phyloP scores from a whole-genome alignment of 2,329 filamentous ascomycete species.

The Emmonsiellopsis sp. region DNA sequence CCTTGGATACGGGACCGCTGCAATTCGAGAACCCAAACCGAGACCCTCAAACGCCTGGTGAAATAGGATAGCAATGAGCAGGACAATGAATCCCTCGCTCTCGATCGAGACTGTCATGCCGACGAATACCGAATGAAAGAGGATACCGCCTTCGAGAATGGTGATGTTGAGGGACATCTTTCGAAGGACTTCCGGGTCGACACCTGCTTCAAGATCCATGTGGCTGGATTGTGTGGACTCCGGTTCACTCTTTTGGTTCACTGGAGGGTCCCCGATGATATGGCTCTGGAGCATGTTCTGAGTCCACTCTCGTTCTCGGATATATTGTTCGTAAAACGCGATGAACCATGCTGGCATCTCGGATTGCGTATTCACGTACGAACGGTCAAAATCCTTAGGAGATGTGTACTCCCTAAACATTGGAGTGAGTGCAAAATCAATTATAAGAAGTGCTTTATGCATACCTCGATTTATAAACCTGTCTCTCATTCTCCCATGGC shows the following conservation, averaged over 20 bases:
- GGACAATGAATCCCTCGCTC: slow-evolving; percentile 43
- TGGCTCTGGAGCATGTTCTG: slow-evolving; percentile 41
- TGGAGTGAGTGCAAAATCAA: background rate
- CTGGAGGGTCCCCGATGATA: background rate
- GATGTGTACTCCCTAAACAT: slow-evolving; percentile 5
- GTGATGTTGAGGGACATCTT: slow-evolving; percentile 60
- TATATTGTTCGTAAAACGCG: slow-evolving; percentile 42
- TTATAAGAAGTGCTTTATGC: background rate
- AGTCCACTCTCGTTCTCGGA: slow-evolving; percentile 52
- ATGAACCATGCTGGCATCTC: slow-evolving; percentile 10
- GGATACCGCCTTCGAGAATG: slow-evolving; percentile 62
- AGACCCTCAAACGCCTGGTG: slow-evolving; percentile 71
- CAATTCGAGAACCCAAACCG: slow-evolving; percentile 63
- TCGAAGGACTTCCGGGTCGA: slow-evolving; percentile 37
- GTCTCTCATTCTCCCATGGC: slow-evolving; percentile 5
- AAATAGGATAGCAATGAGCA: slow-evolving; percentile 58
- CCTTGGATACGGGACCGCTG: slow-evolving; percentile 52
- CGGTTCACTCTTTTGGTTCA: background rate
- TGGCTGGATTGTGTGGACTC: background rate
- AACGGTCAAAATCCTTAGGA: slow-evolving; percentile 4
- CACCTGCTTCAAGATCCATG: slow-evolving; percentile 22
- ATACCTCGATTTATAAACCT: slow-evolving; percentile 5
- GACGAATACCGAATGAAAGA: slow-evolving; percentile 69
- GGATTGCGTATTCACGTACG: slow-evolving; percentile 3
- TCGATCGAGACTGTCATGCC: slow-evolving; percentile 64